phyloP scores from a whole-genome alignment of 169 alveolate species.

The Babesia divergens region DNA sequence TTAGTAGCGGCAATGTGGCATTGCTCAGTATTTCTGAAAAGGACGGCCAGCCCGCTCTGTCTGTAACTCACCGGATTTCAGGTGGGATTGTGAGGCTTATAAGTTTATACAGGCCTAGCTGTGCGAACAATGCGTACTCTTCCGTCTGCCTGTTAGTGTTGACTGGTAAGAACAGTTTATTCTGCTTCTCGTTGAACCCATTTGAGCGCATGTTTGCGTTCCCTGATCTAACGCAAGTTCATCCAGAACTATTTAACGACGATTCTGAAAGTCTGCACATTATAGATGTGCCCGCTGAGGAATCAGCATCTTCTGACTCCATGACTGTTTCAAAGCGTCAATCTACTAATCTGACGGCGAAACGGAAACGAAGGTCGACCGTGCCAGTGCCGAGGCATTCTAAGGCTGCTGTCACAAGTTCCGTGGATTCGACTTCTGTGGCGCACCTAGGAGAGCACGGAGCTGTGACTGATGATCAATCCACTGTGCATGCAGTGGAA shows the following conservation, averaged over 20 bases:
- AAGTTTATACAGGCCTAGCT: neutral
- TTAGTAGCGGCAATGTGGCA: neutral
- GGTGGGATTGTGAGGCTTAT: neutral
- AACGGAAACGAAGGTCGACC: neutral
- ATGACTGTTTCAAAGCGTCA: too few relatives aligned
- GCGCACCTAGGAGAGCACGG: too few relatives aligned
- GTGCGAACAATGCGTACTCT: conserved; percentile 7
- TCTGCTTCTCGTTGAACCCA: conserved; percentile 3
- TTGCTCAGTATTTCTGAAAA: neutral
- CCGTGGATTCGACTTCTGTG: too few relatives aligned
- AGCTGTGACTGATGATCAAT: too few relatives aligned
- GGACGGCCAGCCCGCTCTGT: neutral
- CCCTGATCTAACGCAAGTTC: neutral
- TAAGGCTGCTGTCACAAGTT: too few relatives aligned
- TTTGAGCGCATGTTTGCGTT: conserved; percentile 18
- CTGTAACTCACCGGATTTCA: neutral
- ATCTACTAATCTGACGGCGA: neutral
- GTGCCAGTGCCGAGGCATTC: too few relatives aligned
- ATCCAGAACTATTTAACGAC: conserved; percentile 12
- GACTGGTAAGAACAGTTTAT: neutral
- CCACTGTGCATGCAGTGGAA: too few relatives aligned
- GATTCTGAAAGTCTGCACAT: neutral
- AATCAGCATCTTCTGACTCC: too few relatives aligned
- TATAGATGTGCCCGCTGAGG: too few relatives aligned
- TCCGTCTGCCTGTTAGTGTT: neutral